phyloP scores from a whole-genome alignment of 2,329 filamentous ascomycete species.

The Aspergillus vadensis region DNA sequence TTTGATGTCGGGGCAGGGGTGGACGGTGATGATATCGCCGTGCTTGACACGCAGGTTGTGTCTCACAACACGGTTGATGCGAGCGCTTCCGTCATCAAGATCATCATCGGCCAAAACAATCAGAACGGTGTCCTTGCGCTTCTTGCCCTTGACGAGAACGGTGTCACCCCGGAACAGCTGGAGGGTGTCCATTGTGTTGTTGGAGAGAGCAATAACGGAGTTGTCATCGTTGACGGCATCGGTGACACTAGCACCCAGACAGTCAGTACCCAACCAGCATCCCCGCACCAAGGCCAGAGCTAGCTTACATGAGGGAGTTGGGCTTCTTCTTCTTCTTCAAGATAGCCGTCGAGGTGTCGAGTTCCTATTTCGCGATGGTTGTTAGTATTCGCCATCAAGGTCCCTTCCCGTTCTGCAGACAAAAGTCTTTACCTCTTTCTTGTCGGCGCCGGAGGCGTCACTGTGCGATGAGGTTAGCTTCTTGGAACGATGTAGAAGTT shows the following conservation, averaged over 20 bases:
- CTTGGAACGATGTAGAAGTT: conserved; percentile 16
- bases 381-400: conserved; percentile 32
- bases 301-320: conserved; percentile 88
- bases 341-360: conserved; percentile 93
- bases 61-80: conserved; percentile 97
- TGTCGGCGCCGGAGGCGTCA: conserved; percentile 85
- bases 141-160: conserved; percentile 97
- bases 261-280: conserved; percentile 25
- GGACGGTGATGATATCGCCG: conserved; percentile 94
- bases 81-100: conserved; percentile 92
- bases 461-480: conserved; percentile 56
- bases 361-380: conserved; percentile 58
- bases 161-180: conserved; percentile 99
- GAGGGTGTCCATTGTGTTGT: conserved; percentile 97
- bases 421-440: conserved; percentile 66
- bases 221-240: conserved; percentile 99
- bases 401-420: conserved; percentile 35
- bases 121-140: conserved; percentile 97
- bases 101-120: conserved; percentile 98
- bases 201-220: conserved; percentile 96
- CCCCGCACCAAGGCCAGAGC: conserved; percentile 6
- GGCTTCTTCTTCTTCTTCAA: conserved; percentile 99
- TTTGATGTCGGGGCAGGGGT: conserved; percentile 99
- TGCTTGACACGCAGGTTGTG: conserved; percentile 99
- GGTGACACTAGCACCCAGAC: conserved; percentile 69